Conservation (phyloP, 75 land plant genomes). For the Selaginella tamariscina region DNA sequence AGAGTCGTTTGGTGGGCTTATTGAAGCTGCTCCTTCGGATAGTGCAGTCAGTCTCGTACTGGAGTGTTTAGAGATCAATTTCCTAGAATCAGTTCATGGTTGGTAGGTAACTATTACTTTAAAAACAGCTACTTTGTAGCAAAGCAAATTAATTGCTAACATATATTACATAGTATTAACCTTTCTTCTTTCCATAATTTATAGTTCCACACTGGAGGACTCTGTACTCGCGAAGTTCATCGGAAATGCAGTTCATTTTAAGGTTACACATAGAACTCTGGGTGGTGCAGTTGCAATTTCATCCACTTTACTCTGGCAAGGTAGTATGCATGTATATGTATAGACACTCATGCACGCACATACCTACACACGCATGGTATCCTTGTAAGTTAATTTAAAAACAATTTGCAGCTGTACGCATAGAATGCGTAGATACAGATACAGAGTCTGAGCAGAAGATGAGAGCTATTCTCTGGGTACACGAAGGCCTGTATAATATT, state of each 20-base stretch:
- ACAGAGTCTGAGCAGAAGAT: not conserved
- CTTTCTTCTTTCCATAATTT: too few relatives aligned
- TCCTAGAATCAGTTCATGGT: constrained; percentile 51
- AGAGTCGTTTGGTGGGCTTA: constrained; percentile 24
- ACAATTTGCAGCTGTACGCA: too few relatives aligned
- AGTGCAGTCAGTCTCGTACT: constrained; percentile 70
- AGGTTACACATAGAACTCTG: constrained; percentile 68
- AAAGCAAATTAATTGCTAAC: too few relatives aligned
- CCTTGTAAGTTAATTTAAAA: too few relatives aligned
- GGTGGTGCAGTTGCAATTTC: constrained; percentile 85
- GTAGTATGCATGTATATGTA: too few relatives aligned
- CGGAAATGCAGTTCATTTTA: constrained; percentile 47
- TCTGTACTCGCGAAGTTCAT: constrained; percentile 69
- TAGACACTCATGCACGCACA: too few relatives aligned
- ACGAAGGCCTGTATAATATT: not conserved
- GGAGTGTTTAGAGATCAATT: constrained; percentile 52
- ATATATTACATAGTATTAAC: too few relatives aligned
- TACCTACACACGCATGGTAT: too few relatives aligned
- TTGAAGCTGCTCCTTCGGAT: constrained; percentile 75
- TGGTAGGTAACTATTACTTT: too few relatives aligned
- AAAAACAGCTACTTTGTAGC: too few relatives aligned
- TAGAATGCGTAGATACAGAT: constrained; percentile 74
- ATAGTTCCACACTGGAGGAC: constrained; percentile 43
- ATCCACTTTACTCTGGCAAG: constrained; percentile 57
- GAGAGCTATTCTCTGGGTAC: not conserved